phyloP scores from a whole-genome alignment of 192 early-diverging fungal species.

The Podila epicladia region DNA sequence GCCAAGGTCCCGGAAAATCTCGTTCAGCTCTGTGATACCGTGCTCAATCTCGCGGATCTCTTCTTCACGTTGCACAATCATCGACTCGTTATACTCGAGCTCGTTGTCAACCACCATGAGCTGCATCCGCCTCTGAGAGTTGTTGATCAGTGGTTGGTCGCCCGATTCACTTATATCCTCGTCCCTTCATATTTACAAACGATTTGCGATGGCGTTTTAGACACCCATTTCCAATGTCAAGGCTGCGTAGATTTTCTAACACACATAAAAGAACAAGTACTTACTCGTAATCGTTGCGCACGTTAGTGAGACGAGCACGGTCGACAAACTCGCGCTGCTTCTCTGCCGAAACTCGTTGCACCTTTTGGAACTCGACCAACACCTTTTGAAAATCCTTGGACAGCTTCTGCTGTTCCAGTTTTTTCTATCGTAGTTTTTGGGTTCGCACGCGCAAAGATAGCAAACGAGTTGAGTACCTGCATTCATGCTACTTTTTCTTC shows the following conservation, averaged over 20 bases:
- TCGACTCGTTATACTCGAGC: conserved; percentile 91
- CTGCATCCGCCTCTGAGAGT: conserved; percentile 65
- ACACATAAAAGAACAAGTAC: not conserved
- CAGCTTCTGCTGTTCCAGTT: conserved; percentile 92
- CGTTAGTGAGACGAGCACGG: conserved; percentile 65
- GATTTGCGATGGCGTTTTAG: not conserved
- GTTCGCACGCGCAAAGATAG: not conserved
- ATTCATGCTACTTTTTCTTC: not conserved
- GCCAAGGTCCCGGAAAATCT: conserved; percentile 96
- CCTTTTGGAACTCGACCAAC: conserved; percentile 87
- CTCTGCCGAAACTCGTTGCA: conserved; percentile 83
- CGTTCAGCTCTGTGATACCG: conserved; percentile 94
- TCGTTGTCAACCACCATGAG: conserved; percentile 88
- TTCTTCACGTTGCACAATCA: conserved; percentile 94
- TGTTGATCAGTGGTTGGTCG: conserved; percentile 67
- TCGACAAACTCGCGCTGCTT: conserved; percentile 88
- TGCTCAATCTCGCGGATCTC: conserved; percentile 94
- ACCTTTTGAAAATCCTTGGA: conserved; percentile 96
- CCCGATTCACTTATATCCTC: conserved; percentile 59
- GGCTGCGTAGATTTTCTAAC: not conserved
- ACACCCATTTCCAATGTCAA: too few species aligned
- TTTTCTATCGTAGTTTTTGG: conserved; percentile 59
- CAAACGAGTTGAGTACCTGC: not conserved
- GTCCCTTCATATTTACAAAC: conserved; percentile 44
- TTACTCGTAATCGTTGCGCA: conserved; percentile 55